Evolutionary conservation across 108 stramenopile genomes (phyloP), one percentile per base, ranked within the genome.

Genomic region (Nannochloropsis granulata): DNA sequence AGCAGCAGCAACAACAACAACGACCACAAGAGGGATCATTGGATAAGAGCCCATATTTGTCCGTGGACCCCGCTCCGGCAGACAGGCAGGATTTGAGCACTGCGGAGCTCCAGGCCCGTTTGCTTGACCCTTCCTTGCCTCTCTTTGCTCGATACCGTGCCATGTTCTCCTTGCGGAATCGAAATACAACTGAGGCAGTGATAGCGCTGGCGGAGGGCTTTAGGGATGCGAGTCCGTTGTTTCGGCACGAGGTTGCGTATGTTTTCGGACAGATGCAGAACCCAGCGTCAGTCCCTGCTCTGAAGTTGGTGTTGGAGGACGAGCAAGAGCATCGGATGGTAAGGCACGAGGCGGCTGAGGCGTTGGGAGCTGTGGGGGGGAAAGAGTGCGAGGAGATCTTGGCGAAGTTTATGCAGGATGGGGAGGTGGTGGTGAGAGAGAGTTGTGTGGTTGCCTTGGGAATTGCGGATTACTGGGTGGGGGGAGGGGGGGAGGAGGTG

Each of bases 161-260:
- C 82, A 98, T 99, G 97, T 99, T 99, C 87, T 93, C 95, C 12
- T 84, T 99, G 25, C 92, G 99, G 43, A 98, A 99, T 92, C 89
- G 93, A 16, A 95, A 94, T 43, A 94, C 91, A 21, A 92, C 85
- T 82, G 94, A 92, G 71, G 90, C 94, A 11, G 96, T 96, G 25
- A 81, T 88, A 80, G 92, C 95, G 84, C 91, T 99, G 24, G 90
- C 95, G 16, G 84, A 87, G 24, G 95, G 94, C 25, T 81, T 90
- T 44, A 96, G 96, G 82, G 88, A 90, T 13, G 91, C 91, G 43
- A 93, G 91, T 79, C 93, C 98, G 0, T 88, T 99, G 23, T 91
- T 98, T 80, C 92, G 98, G 78, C 99, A 99, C 93, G 99, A 99
- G 91, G 96, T 98, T 44, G 99, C 99, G 12, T 99, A 96, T 89